Conservation (phyloP, 441 rosid genomes). For the Kokia cookei region DNA sequence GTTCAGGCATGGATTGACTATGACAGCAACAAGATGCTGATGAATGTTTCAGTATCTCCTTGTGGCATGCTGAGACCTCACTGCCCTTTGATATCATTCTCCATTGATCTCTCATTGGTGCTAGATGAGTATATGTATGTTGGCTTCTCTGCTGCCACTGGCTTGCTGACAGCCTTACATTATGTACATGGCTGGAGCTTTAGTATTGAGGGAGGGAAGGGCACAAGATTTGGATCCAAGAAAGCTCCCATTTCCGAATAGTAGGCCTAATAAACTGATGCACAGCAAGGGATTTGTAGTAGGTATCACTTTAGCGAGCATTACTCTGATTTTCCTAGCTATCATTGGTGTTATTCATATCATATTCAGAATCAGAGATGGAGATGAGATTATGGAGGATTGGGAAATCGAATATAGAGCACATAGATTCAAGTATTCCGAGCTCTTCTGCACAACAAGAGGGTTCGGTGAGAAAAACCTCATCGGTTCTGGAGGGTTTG, state of each 20-base stretch:
- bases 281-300: neutral
- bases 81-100: constrained; percentile 20
- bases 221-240: constrained; percentile 14
- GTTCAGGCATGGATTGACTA: constrained; percentile 34
- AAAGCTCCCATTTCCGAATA: constrained; percentile 13
- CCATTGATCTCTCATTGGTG: constrained; percentile 19
- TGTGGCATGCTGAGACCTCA: constrained; percentile 18
- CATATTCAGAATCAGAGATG: constrained; percentile 6
- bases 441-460: constrained; percentile 21
- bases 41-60: constrained; percentile 24
- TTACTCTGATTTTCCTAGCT: constrained; percentile 7
- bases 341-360: neutral
- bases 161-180: constrained; percentile 5
- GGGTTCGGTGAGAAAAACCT: constrained; percentile 37
- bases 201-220: constrained; percentile 12
- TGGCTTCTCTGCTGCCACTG: constrained; percentile 35
- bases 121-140: constrained; percentile 25
- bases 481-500: constrained; percentile 46
- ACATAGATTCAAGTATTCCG: constrained; percentile 19
- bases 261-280: neutral
- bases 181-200: constrained; percentile 33
- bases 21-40: constrained; percentile 10
- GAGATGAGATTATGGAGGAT: constrained; percentile 22
- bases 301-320: constrained; percentile 3
- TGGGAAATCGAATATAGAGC: constrained; percentile 37